These are phyloP conservation scores for Cudoniella acicularis DNA, from an alignment of 495 filamentous ascomycete species.

Conservation along the genomic window DNA sequence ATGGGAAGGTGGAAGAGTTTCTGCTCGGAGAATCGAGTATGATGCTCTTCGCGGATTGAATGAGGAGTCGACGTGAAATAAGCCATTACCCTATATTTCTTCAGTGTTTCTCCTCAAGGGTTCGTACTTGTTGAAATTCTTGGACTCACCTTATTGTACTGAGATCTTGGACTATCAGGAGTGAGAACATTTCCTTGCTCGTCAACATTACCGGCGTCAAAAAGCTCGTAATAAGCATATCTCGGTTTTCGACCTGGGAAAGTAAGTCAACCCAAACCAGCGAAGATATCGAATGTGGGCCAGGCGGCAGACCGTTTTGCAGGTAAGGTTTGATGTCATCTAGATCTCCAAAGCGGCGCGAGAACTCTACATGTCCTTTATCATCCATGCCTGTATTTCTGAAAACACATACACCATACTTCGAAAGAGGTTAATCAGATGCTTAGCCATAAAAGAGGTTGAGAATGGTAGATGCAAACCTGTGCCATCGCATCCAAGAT, in stretches of 20 bases:
- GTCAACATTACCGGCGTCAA: conserved; percentile 57
- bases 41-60: conserved; percentile 58
- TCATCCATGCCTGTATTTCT: conserved; percentile 50
- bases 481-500: conserved; percentile 46
- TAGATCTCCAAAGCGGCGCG: conserved; percentile 50
- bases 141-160: conserved; percentile 29
- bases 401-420: conserved; percentile 58
- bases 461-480: conserved; percentile 23
- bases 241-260: conserved; percentile 39
- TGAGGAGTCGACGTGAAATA: conserved; percentile 58
- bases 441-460: neutral
- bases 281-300: neutral
- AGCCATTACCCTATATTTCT: conserved; percentile 41
- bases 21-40: conserved; percentile 50
- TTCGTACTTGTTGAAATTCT: neutral
- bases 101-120: neutral
- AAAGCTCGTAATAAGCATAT: conserved; percentile 46
- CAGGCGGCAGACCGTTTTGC: conserved; percentile 9
- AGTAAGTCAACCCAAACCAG: neutral
- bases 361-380: conserved; percentile 50
- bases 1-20: conserved; percentile 45
- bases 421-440: neutral
- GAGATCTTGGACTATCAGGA: conserved; percentile 35
- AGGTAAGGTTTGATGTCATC: conserved; percentile 56
- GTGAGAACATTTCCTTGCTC: conserved; percentile 37